Percentiles rank a stretch among this genome's conserved stretches.
Conservation (phyloP, 768 basidiomycete species). For the Psilocybe cubensis region DNA sequence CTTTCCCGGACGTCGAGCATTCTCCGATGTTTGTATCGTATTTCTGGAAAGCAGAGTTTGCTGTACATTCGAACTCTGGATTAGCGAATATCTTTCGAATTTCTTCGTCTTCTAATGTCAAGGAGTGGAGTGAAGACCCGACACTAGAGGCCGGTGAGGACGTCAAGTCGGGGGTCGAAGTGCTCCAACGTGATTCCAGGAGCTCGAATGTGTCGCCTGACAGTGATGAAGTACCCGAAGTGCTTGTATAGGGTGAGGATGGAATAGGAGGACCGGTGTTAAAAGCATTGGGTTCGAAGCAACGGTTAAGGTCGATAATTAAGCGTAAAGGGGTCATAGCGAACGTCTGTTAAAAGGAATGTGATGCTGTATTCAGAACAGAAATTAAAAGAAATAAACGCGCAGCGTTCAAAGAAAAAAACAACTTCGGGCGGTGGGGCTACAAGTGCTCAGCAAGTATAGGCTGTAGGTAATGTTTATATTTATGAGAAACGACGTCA, state of each 20-base stretch:
- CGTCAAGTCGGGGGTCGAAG: conserved; percentile 15
- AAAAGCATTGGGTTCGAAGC: conserved; percentile 20
- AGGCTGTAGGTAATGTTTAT: not conserved
- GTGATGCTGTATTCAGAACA: not conserved
- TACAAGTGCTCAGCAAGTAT: not conserved
- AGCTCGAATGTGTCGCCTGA: not conserved
- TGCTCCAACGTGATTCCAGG: not conserved
- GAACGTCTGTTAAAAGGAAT: not conserved
- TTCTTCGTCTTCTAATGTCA: conserved; percentile 21
- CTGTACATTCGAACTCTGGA: not conserved
- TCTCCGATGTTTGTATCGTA: not conserved
- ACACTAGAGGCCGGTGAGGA: conserved; percentile 15
- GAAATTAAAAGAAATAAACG: conserved; percentile 4
- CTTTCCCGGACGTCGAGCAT: not conserved
- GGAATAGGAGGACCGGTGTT: conserved; percentile 21
- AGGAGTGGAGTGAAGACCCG: conserved; percentile 13
- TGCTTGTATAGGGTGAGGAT: not conserved
- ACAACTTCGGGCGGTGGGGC: not conserved
- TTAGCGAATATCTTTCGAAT: conserved; percentile 19
- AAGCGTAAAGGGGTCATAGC: conserved; percentile 14
- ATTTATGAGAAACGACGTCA: not conserved
- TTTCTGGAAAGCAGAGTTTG: not conserved
- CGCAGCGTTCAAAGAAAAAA: conserved; percentile 7
- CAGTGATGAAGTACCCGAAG: not conserved
- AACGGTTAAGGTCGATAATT: conserved; percentile 20